Evolutionary conservation across 2,329 filamentous ascomycete species (phyloP).

Genomic region (Emergomyces orientalis): DNA sequence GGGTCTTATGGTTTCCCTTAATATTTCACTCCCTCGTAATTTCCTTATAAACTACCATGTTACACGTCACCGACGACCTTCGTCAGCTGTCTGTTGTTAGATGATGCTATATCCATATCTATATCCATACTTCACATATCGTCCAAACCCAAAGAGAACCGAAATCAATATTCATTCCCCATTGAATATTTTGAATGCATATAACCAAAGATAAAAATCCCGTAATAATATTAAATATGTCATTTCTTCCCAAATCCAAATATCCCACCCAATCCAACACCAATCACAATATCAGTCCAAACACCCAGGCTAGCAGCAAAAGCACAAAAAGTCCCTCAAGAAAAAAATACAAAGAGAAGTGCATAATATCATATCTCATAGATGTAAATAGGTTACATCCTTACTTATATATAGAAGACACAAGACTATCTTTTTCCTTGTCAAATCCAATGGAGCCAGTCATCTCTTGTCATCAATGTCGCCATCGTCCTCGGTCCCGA

Average conservation of each 20-base stretch:
- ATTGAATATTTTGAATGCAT: neutral
- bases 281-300: neutral
- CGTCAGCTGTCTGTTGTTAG: neutral
- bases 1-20: neutral
- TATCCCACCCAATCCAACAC: neutral
- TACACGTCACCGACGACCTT: neutral
- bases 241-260: neutral
- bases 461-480: neutral
- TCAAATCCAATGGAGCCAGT: slow-evolving; percentile 1
- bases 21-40: neutral
- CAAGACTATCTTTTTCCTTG: too few species aligned
- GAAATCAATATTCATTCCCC: neutral
- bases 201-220: neutral
- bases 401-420: too few species aligned
- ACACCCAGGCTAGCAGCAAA: neutral
- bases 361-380: neutral
- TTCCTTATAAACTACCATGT: neutral
- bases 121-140: neutral
- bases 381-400: too few species aligned
- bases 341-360: neutral
- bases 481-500: neutral
- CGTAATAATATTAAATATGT: neutral
- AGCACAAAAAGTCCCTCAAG: neutral
- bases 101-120: neutral
- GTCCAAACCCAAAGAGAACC: neutral